Conservation (phyloP, 2,329 filamentous ascomycete genomes). For the Fusarium hainanense region DNA sequence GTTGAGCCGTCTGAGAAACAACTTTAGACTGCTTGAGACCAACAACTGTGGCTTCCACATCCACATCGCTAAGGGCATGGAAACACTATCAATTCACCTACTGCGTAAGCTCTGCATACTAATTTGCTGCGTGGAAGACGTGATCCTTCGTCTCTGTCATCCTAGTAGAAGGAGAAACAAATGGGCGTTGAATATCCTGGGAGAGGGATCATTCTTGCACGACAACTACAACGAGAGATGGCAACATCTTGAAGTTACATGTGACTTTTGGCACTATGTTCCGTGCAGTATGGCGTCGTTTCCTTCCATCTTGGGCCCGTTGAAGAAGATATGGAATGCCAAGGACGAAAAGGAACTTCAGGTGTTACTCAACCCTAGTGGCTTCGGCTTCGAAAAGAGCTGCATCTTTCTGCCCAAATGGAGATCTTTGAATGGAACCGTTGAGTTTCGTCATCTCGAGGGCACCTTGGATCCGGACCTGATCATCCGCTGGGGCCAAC, state of each 20-base stretch:
- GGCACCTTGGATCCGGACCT: constrained; percentile 34
- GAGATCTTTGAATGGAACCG: neutral
- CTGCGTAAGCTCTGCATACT: constrained; percentile 27
- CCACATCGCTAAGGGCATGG: constrained; percentile 29
- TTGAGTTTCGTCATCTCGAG: constrained; percentile 40
- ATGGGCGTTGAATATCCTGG: neutral
- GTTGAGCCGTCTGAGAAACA: constrained; percentile 23
- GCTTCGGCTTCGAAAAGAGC: neutral
- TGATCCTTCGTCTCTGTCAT: constrained; percentile 29
- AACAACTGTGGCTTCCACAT: constrained; percentile 31
- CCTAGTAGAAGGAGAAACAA: neutral
- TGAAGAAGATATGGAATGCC: constrained; percentile 27
- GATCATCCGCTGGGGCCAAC: constrained; percentile 34
- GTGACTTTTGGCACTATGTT: constrained; percentile 25
- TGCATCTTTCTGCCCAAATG: constrained; percentile 6
- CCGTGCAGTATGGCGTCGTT: neutral
- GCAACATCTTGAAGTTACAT: neutral
- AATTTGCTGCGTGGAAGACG: constrained; percentile 24
- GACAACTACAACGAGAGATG: neutral
- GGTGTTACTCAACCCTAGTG: neutral
- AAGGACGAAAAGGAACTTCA: neutral
- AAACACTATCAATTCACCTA: constrained; percentile 8
- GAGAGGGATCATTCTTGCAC: neutral
- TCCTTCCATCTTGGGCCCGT: neutral
- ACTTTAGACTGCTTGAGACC: constrained; percentile 15